Conservation (phyloP, 1,284 basidiomycete species). For the Austropuccinia psidii region DNA sequence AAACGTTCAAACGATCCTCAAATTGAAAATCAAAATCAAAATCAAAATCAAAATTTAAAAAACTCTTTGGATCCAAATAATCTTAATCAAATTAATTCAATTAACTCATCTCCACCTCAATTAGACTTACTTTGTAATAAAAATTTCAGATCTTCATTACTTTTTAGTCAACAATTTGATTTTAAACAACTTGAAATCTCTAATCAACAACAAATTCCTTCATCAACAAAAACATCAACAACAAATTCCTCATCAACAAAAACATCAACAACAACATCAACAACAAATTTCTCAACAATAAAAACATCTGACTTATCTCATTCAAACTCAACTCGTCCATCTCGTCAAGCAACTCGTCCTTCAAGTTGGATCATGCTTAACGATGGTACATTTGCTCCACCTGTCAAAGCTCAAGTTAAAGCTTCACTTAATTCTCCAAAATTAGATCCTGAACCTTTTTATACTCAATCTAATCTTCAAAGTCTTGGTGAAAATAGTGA, state of each 20-base stretch:
- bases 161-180: conserved; percentile 31
- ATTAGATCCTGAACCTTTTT: neutral
- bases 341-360: conserved; percentile 15
- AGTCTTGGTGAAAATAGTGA: conserved; percentile 1
- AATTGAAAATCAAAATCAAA: too few species aligned
- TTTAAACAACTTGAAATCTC: neutral
- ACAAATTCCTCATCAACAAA: conserved; percentile 4
- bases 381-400: conserved; percentile 20
- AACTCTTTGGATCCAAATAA: too few species aligned
- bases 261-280: too few species aligned
- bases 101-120: neutral
- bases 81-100: too few species aligned
- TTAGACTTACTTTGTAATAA: neutral
- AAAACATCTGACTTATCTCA: neutral
- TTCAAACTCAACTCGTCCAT: conserved; percentile 1
- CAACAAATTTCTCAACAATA: too few species aligned
- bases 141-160: conserved; percentile 4
- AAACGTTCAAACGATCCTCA: too few species aligned
- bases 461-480: neutral
- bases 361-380: conserved; percentile 28
- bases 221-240: conserved; percentile 3
- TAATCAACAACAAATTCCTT: neutral
- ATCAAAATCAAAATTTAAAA: too few species aligned
- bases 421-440: neutral
- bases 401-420: conserved; percentile 5